These are phyloP conservation scores for Malus asiatica DNA, from an alignment of 306 rosid species.

Conservation along the genomic window DNA sequence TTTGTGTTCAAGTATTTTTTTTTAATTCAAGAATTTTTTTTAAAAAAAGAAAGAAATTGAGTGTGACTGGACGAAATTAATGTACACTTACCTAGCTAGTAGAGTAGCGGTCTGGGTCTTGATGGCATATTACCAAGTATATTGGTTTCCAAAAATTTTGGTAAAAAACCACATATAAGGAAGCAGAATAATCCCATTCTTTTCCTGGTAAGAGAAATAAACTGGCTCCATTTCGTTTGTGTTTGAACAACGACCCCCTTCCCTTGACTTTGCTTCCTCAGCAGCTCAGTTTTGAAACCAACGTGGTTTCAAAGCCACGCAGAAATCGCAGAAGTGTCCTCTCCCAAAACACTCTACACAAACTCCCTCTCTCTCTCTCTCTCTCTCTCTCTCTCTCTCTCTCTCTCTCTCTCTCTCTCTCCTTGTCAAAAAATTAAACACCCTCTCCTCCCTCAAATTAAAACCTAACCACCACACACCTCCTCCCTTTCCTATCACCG, in stretches of 20 bases:
- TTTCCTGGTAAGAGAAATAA: neutral
- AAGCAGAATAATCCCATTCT: neutral
- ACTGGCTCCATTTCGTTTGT: neutral
- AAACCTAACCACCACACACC: neutral
- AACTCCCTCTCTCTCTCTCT: neutral
- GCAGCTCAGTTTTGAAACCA: slow-evolving; percentile 18
- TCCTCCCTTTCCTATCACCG: neutral
- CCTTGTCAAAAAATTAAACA: neutral
- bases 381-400: neutral
- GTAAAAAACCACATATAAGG: neutral
- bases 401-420: neutral
- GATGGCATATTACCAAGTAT: neutral
- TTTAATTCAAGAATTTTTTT: neutral
- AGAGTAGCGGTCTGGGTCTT: neutral
- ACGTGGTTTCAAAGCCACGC: slow-evolving; percentile 29
- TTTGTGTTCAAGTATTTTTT: neutral
- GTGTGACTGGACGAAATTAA: neutral
- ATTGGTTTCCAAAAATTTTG: neutral
- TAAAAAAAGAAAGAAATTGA: no score
- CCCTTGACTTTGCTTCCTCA: neutral
- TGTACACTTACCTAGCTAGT: neutral
- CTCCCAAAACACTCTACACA: neutral
- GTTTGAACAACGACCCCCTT: slow-evolving; percentile 6
- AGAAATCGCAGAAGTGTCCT: slow-evolving; percentile 11
- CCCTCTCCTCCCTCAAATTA: neutral